phyloP scores from a whole-genome alignment of 306 rosid genomes.

The Boehmeria nivea region DNA sequence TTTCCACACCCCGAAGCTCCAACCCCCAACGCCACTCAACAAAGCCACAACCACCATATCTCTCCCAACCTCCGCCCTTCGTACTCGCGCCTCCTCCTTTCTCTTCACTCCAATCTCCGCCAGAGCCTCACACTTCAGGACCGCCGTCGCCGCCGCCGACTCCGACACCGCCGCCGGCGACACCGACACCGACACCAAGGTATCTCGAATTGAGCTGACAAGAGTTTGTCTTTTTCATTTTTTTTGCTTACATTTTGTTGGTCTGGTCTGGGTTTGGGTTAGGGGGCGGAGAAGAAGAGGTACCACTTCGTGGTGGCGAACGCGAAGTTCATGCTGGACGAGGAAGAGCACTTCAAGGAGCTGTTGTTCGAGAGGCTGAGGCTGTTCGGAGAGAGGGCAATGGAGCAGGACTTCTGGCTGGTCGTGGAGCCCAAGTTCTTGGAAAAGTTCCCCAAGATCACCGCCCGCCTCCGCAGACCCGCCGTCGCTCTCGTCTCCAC shows the following conservation, averaged over 20 bases:
- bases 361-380: constrained; percentile 68
- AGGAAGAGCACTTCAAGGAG: constrained; percentile 96
- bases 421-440: constrained; percentile 93
- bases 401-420: constrained; percentile 90
- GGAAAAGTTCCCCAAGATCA: constrained; percentile 78
- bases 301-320: constrained; percentile 82
- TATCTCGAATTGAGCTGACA: constrained; percentile 15
- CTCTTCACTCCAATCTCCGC: constrained; percentile 3
- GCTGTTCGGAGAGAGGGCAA: constrained; percentile 49
- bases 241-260: background rate
- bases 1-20: constrained; percentile 10
- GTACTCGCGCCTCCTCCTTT: background rate
- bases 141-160: constrained; percentile 65
- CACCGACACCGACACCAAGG: constrained; percentile 38
- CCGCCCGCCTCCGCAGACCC: constrained; percentile 69
- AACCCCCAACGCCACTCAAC: constrained; percentile 21
- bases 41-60: constrained; percentile 26
- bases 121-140: constrained; percentile 27
- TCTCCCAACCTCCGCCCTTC: constrained; percentile 27
- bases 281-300: constrained; percentile 26
- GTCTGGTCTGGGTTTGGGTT: background rate
- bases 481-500: constrained; percentile 97
- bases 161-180: constrained; percentile 37
- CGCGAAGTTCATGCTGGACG: constrained; percentile 97
- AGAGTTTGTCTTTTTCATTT: background rate